Conservation (phyloP, 192 early-diverging fungal genomes). For the Coemansia sp. region DNA sequence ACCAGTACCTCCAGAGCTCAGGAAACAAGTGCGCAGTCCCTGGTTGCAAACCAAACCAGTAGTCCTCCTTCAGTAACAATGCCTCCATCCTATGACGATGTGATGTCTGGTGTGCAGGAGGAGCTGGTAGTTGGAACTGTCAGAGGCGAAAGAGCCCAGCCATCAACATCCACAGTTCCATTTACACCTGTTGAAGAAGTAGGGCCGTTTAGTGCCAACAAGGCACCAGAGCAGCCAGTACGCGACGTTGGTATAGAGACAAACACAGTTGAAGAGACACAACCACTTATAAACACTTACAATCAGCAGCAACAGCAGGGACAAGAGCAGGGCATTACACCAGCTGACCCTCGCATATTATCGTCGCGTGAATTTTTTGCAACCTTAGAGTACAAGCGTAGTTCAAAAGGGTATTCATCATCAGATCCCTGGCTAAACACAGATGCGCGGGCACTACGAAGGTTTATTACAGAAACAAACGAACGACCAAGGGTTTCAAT, state of each 20-base stretch:
- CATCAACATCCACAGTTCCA: constrained; percentile 1
- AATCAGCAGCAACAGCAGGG: not conserved
- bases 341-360: constrained; percentile 5
- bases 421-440: constrained; percentile 48
- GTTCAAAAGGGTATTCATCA: constrained; percentile 44
- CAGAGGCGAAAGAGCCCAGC: not conserved
- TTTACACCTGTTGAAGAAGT: not conserved
- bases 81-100: constrained; percentile 50
- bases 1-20: not conserved
- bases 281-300: constrained; percentile 9
- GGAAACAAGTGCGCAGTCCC: not conserved
- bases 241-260: not conserved
- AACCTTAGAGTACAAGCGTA: constrained; percentile 42
- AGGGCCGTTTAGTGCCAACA: constrained; percentile 21
- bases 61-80: constrained; percentile 19
- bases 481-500: constrained; percentile 41
- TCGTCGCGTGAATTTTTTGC: constrained; percentile 49
- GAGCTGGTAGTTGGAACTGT: constrained; percentile 6
- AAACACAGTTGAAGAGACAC: not conserved
- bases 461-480: constrained; percentile 44
- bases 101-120: constrained; percentile 14
- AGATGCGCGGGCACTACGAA: constrained; percentile 21
- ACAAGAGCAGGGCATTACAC: not conserved
- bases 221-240: not conserved
- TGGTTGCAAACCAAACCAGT: not conserved